Evolutionary conservation across 208 protist species (phyloP).

Genomic region (Trypanosoma mega): DNA sequence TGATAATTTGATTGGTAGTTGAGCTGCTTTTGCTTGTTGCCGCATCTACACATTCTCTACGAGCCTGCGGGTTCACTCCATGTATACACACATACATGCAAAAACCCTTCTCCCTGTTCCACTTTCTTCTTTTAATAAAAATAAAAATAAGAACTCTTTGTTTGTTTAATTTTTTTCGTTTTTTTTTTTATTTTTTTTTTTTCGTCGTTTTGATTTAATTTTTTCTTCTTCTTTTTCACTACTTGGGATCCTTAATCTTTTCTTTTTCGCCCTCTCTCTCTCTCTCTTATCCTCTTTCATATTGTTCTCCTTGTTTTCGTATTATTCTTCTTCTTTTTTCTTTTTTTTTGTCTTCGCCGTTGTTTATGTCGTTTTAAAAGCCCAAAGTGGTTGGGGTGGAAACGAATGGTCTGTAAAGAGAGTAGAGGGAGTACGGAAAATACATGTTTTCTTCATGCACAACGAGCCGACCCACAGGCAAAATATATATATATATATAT

Average conservation of each 20-base stretch:
- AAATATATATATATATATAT: too few relatives aligned
- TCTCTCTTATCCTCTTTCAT: not conserved
- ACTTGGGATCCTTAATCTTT: not conserved
- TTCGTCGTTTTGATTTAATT: not conserved
- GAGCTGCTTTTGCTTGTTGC: too few relatives aligned
- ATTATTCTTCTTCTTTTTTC: slow-evolving; percentile 7
- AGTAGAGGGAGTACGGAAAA: too few relatives aligned
- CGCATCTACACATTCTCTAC: too few relatives aligned
- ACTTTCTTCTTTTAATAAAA: not conserved
- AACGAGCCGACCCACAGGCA: too few relatives aligned
- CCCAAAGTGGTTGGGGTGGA: too few relatives aligned
- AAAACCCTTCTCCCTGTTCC: slow-evolving; percentile 7
- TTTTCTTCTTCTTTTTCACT: not conserved
- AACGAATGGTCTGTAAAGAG: too few relatives aligned
- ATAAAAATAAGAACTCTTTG: not conserved
- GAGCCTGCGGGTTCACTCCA: too few relatives aligned
- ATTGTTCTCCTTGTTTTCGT: not conserved
- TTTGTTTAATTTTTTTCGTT: not conserved
- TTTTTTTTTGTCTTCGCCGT: slow-evolving; percentile 16
- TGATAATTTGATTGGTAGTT: too few relatives aligned
- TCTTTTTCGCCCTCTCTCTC: not conserved
- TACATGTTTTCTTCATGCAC: too few relatives aligned
- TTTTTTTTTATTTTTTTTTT: slow-evolving; percentile 4
- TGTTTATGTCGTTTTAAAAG: too few relatives aligned
- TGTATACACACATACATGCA: too few relatives aligned